A percentile compares a stretch with the other conserved stretches of the same genome.
These are phyloP conservation scores for Catharanthus roseus DNA, from an alignment of 257 asterid species.

Conservation along the genomic window DNA sequence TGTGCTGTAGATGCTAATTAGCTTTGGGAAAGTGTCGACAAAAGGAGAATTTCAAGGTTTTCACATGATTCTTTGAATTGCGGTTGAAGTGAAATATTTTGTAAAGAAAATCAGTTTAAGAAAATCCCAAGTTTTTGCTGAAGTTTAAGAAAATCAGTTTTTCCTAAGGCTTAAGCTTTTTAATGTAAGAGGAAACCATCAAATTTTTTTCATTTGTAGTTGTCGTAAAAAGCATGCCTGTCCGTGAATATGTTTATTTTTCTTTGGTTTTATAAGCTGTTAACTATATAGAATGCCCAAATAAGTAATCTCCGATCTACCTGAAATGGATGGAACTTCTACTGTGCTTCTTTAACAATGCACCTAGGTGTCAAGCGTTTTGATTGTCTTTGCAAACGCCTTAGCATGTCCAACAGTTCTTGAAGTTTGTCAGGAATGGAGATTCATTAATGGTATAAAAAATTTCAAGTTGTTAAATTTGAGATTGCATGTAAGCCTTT, in stretches of 20 bases:
- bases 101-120: not conserved
- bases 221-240: not conserved
- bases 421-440: not conserved
- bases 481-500: not conserved
- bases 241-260: not conserved
- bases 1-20: too few species aligned
- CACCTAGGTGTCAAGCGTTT: not conserved
- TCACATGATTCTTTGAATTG: not conserved
- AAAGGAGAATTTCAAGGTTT: not conserved
- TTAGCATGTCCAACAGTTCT: not conserved
- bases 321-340: not conserved
- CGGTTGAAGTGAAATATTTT: not conserved
- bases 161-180: too few species aligned
- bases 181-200: not conserved
- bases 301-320: not conserved
- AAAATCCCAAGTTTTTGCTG: not conserved
- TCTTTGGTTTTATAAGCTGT: not conserved
- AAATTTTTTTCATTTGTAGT: not conserved
- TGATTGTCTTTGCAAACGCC: not conserved
- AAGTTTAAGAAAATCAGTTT: not conserved
- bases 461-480: not conserved
- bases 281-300: not conserved
- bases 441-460: not conserved
- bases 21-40: too few species aligned
- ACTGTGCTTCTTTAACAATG: not conserved